phyloP scores from a whole-genome alignment of 2,329 filamentous ascomycete genomes.

The Tolypocladium guangdongense region DNA sequence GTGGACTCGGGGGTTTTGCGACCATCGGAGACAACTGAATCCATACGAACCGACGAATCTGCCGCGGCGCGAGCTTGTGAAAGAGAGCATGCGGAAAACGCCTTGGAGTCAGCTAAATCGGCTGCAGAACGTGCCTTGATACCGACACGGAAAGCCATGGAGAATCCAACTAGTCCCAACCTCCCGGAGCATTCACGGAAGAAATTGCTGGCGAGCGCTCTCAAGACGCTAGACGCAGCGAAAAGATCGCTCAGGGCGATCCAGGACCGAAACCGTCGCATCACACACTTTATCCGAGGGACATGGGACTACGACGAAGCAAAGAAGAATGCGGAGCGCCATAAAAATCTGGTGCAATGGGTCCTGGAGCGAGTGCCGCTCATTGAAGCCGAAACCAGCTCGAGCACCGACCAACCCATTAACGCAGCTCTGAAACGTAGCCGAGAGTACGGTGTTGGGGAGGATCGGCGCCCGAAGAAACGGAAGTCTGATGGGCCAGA shows the following conservation, averaged over 20 bases:
- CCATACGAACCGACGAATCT: neutral
- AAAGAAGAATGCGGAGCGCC: neutral
- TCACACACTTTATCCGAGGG: neutral
- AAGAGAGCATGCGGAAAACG: neutral
- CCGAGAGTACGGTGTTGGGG: too few relatives aligned
- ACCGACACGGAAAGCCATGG: neutral
- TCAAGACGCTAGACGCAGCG: neutral
- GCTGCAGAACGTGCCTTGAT: neutral
- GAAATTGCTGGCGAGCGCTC: neutral
- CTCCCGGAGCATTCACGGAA: neutral
- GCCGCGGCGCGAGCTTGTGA: neutral
- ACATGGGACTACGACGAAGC: neutral
- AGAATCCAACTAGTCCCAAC: neutral
- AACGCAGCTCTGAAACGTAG: too few relatives aligned
- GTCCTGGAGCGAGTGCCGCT: neutral
- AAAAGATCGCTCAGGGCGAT: neutral
- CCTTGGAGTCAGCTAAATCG: neutral
- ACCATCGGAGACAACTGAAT: neutral
- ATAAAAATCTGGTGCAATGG: neutral
- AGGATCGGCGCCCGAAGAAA: too few relatives aligned
- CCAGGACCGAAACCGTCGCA: neutral
- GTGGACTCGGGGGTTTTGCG: neutral
- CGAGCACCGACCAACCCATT: too few relatives aligned
- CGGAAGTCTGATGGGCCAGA: too few relatives aligned
- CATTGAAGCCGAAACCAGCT: neutral